Evolutionary conservation across 345 rosid genomes (phyloP).

Genomic region (Boechera retrofracta): DNA sequence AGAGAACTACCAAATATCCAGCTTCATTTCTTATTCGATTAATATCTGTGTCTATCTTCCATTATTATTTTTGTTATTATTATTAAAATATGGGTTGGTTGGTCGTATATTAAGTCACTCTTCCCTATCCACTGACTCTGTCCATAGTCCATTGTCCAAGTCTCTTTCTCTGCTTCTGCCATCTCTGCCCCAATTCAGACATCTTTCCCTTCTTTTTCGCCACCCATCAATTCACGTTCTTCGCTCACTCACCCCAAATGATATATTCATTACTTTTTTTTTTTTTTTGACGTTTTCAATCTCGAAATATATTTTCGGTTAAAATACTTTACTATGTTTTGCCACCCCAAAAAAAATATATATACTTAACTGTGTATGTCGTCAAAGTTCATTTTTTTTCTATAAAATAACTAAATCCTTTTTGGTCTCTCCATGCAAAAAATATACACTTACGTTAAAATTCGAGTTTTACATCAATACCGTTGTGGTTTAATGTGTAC

Average conservation of each 20-base stretch:
- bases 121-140: conserved; percentile 36
- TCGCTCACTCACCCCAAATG: conserved; percentile 25
- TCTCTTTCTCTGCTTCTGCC: conserved; percentile 36
- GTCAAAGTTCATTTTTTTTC: neutral
- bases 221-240: conserved; percentile 39
- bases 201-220: conserved; percentile 10
- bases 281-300: neutral
- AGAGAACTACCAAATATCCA: neutral
- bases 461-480: neutral
- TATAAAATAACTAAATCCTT: no score
- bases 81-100: conserved; percentile 9
- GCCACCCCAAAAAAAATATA: no score
- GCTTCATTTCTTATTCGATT: neutral
- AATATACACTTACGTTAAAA: neutral
- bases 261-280: neutral
- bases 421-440: neutral
- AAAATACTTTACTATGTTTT: no score
- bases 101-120: conserved; percentile 40
- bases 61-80: conserved; percentile 3
- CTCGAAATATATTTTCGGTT: neutral
- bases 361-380: no score
- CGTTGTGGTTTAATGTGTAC: neutral
- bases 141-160: neutral
- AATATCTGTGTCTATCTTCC: neutral
- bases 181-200: conserved; percentile 37